phyloP scores from a whole-genome alignment of 768 basidiomycete species.

The Calocybe cyanea region DNA sequence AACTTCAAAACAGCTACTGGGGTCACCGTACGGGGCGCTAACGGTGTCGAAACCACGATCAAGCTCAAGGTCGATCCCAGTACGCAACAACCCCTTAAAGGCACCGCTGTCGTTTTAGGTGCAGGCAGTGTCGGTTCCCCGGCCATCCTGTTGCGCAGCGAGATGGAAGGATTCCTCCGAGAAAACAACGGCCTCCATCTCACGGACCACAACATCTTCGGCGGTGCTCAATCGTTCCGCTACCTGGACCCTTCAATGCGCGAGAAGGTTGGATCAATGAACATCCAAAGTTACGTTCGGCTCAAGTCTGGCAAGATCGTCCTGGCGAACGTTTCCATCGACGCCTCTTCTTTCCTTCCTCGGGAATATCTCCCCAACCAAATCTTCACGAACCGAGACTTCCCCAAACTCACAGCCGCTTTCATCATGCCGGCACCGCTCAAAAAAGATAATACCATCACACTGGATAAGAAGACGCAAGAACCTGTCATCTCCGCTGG shows the following conservation, averaged over 20 bases:
- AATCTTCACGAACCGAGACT: neutral
- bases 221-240: slow-evolving; percentile 11
- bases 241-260: slow-evolving; percentile 11
- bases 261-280: slow-evolving; percentile 19
- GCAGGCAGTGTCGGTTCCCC: slow-evolving; percentile 19
- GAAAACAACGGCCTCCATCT: too few species aligned
- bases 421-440: too few species aligned
- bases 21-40: slow-evolving; percentile 1
- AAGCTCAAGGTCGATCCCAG: slow-evolving; percentile 4
- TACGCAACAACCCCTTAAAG: too few species aligned
- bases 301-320: slow-evolving; percentile 8
- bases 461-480: too few species aligned
- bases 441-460: too few species aligned
- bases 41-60: slow-evolving; percentile 3
- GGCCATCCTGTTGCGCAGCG: slow-evolving; percentile 20
- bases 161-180: slow-evolving; percentile 1
- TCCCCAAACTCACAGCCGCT: too few species aligned
- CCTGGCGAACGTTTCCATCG: slow-evolving; percentile 21
- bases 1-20: neutral
- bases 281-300: slow-evolving; percentile 18
- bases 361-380: slow-evolving; percentile 6
- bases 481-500: too few species aligned
- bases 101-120: slow-evolving; percentile 14
- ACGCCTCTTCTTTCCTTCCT: slow-evolving; percentile 23
- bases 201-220: slow-evolving; percentile 25